A percentile compares a stretch with the other conserved stretches of the same genome.
These are phyloP conservation scores for Penicillium crystallinum DNA, from an alignment of 495 filamentous ascomycete species.

Conservation along the genomic window DNA sequence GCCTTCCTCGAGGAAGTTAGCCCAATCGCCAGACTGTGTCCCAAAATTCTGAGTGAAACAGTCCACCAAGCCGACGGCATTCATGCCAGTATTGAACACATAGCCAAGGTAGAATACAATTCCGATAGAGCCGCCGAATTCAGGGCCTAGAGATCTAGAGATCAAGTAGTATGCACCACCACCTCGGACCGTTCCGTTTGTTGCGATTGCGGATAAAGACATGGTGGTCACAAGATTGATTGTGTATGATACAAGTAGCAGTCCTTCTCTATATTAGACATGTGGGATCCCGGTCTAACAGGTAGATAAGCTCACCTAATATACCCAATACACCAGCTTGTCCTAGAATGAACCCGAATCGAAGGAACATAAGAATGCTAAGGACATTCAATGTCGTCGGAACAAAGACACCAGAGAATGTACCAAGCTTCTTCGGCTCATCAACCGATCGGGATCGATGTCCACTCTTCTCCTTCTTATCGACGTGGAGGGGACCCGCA, in stretches of 20 bases:
- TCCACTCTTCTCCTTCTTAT: constrained; percentile 34
- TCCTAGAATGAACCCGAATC: constrained; percentile 75
- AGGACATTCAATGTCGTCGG: constrained; percentile 85
- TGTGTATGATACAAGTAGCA: constrained; percentile 66
- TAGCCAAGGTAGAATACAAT: constrained; percentile 84
- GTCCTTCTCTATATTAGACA: constrained; percentile 40
- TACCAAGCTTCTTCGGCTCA: constrained; percentile 59
- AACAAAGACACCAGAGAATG: constrained; percentile 77
- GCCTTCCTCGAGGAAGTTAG: constrained; percentile 60
- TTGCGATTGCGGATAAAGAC: constrained; percentile 82
- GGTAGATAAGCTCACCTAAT: constrained; percentile 50
- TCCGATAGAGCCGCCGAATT: constrained; percentile 88
- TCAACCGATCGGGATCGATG: constrained; percentile 44
- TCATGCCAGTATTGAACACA: constrained; percentile 83
- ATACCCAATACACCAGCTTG: constrained; percentile 76
- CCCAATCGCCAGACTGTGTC: constrained; percentile 49
- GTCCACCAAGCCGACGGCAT: constrained; percentile 81
- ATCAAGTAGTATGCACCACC: constrained; percentile 89
- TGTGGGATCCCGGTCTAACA: background rate
- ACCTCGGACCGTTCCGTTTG: constrained; percentile 83
- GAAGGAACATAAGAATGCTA: constrained; percentile 88
- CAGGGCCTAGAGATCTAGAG: constrained; percentile 77
- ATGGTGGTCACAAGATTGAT: constrained; percentile 82
- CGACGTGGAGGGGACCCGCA: constrained; percentile 22
- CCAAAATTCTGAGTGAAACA: constrained; percentile 78